These are phyloP conservation scores for Paracorniculantispora psalliotae DNA, from an alignment of 2,329 filamentous ascomycete genomes.

Conservation along the genomic window DNA sequence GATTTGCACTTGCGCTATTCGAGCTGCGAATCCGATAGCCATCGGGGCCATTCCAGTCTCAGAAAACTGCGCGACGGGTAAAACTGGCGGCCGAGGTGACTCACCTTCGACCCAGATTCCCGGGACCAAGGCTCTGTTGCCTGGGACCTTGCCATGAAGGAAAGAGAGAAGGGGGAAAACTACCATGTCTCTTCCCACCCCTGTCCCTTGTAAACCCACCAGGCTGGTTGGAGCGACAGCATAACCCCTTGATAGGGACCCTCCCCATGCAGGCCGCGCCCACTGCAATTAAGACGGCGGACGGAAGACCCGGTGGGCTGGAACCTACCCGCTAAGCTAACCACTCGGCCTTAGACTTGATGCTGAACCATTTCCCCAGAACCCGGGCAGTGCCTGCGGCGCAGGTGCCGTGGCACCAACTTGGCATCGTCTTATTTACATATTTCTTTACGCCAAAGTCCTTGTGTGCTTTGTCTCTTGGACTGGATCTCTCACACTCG, in stretches of 20 bases:
- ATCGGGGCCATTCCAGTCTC: not conserved
- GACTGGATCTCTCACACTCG: not conserved
- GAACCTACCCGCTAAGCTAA: slow-evolving; percentile 6
- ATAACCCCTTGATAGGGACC: not conserved
- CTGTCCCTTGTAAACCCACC: not conserved
- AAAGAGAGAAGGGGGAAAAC: not conserved
- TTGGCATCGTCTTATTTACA: not conserved
- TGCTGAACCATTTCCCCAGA: slow-evolving; percentile 11
- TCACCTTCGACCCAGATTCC: slow-evolving; percentile 8
- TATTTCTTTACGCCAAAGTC: no score
- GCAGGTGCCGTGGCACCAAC: not conserved
- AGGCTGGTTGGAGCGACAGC: not conserved
- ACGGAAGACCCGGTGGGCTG: slow-evolving; percentile 8
- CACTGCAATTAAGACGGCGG: not conserved
- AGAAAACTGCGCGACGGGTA: not conserved
- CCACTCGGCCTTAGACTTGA: slow-evolving; percentile 4
- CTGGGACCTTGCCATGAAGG: not conserved
- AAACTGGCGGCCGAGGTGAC: not conserved
- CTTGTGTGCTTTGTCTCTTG: not conserved
- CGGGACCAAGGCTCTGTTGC: not conserved
- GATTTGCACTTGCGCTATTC: not conserved
- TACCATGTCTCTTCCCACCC: not conserved
- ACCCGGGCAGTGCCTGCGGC: not conserved
- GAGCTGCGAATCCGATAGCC: not conserved
- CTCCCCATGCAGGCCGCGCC: not conserved